Evolutionary conservation across 148 eudicot species (phyloP).

Genomic region (Nepenthes mirabilis): DNA sequence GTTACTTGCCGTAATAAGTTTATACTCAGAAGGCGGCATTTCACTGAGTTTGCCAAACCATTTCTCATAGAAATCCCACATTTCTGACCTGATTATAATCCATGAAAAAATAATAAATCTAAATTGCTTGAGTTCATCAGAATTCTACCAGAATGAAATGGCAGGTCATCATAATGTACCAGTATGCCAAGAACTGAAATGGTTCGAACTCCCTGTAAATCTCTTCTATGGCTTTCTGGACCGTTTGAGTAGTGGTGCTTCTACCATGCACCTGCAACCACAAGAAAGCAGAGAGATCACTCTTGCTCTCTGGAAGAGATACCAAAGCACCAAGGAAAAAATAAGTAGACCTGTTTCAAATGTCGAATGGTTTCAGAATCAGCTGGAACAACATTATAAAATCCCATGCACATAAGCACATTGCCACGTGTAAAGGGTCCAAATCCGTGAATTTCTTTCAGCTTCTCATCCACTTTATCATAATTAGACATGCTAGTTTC

Average conservation of each 20-base stretch:
- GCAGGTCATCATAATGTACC: conserved; percentile 13
- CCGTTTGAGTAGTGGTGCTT: conserved; percentile 27
- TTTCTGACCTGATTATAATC: conserved; percentile 46
- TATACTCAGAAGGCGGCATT: conserved; percentile 31
- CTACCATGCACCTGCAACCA: conserved; percentile 51
- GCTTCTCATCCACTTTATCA: conserved; percentile 36
- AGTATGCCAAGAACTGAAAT: conserved; percentile 73
- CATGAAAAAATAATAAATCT: background rate
- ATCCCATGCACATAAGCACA: conserved; percentile 85
- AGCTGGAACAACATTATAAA: conserved; percentile 57
- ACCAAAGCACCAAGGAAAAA: background rate
- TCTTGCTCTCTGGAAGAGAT: background rate
- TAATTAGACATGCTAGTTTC: conserved; percentile 35
- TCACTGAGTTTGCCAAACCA: conserved; percentile 40
- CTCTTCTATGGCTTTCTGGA: conserved; percentile 38
- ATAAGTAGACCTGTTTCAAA: conserved; percentile 40
- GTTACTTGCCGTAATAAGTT: conserved; percentile 70
- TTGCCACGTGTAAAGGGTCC: conserved; percentile 74
- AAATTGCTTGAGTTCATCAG: background rate
- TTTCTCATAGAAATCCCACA: conserved; percentile 70
- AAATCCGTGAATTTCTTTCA: conserved; percentile 55
- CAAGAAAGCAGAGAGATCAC: background rate
- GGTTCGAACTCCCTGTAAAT: conserved; percentile 59
- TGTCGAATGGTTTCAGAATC: conserved; percentile 88
- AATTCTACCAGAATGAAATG: background rate